Conservation (phyloP, 129 eudicot species). For the Artemisia argyi region DNA sequence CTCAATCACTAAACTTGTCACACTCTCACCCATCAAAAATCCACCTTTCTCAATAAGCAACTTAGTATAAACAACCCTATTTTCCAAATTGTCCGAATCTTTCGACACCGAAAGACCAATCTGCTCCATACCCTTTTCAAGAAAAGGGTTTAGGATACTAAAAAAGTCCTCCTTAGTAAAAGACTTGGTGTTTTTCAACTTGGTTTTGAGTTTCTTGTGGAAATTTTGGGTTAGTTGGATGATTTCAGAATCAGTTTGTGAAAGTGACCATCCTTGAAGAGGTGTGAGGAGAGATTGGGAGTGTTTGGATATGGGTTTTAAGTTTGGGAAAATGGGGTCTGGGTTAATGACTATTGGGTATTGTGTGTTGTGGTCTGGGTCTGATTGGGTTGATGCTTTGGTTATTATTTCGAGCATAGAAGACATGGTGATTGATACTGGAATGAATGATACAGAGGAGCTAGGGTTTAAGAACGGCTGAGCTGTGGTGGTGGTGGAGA, state of each 20-base stretch:
- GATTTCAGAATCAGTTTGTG: slow-evolving; percentile 40
- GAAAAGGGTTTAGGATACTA: slow-evolving; percentile 27
- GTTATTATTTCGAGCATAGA: slow-evolving; percentile 55
- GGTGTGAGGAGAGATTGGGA: slow-evolving; percentile 32
- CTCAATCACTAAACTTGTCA: slow-evolving; percentile 59
- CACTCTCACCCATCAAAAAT: slow-evolving; percentile 53
- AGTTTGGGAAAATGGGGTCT: slow-evolving; percentile 40
- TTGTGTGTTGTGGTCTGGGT: slow-evolving; percentile 7
- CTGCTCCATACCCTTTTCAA: slow-evolving; percentile 35
- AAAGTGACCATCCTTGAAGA: slow-evolving; percentile 52
- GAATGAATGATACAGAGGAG: too few species aligned
- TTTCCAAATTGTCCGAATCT: not conserved
- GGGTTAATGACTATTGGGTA: slow-evolving; percentile 60
- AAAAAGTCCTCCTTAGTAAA: slow-evolving; percentile 39
- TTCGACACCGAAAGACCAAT: slow-evolving; percentile 30
- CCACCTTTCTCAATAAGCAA: slow-evolving; percentile 42
- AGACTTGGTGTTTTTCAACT: slow-evolving; percentile 42
- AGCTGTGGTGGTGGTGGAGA: too few species aligned
- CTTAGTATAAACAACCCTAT: slow-evolving; percentile 27
- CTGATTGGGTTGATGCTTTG: slow-evolving; percentile 42
- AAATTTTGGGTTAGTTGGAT: slow-evolving; percentile 37
- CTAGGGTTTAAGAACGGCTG: too few species aligned
- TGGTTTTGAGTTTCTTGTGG: slow-evolving; percentile 38
- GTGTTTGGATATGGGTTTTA: slow-evolving; percentile 22
- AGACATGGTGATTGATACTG: slow-evolving; percentile 40